Percentiles rank a stretch among this genome's conserved stretches.
phyloP scores from a whole-genome alignment of 2,329 filamentous ascomycete genomes.

The Juglanconis oblonga region DNA sequence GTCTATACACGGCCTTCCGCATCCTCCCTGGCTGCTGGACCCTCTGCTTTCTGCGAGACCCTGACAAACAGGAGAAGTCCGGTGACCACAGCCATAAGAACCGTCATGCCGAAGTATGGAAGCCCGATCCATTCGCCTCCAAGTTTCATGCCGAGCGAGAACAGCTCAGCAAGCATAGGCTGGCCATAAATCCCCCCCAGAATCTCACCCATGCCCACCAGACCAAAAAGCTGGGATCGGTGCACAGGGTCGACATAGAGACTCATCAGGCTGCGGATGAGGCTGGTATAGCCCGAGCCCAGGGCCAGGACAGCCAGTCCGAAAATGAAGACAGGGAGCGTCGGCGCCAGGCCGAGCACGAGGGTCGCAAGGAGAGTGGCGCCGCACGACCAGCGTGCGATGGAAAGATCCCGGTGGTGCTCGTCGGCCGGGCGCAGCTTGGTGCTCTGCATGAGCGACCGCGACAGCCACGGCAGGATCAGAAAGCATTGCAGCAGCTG shows the following conservation, averaged over 20 bases:
- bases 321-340: constrained; percentile 24
- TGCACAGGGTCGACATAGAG: constrained; percentile 28
- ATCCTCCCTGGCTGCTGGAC: neutral
- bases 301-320: constrained; percentile 29
- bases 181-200: constrained; percentile 27
- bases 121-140: constrained; percentile 3
- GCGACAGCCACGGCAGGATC: constrained; percentile 26
- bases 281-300: constrained; percentile 26
- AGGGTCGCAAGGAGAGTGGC: constrained; percentile 24
- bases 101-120: neutral
- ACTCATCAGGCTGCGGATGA: constrained; percentile 29
- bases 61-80: neutral
- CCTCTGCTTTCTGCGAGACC: neutral
- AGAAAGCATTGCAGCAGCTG: constrained; percentile 26
- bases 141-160: constrained; percentile 26
- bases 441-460: constrained; percentile 21
- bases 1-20: neutral
- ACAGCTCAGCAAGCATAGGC: constrained; percentile 29
- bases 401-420: constrained; percentile 25
- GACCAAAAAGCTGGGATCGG: constrained; percentile 29
- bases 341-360: constrained; percentile 25
- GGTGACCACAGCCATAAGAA: neutral
- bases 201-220: constrained; percentile 28
- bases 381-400: constrained; percentile 26
- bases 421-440: constrained; percentile 19